These are phyloP conservation scores for Eragrostis tef DNA, from an alignment of 202 grass and related monocot genomes.

Conservation along the genomic window DNA sequence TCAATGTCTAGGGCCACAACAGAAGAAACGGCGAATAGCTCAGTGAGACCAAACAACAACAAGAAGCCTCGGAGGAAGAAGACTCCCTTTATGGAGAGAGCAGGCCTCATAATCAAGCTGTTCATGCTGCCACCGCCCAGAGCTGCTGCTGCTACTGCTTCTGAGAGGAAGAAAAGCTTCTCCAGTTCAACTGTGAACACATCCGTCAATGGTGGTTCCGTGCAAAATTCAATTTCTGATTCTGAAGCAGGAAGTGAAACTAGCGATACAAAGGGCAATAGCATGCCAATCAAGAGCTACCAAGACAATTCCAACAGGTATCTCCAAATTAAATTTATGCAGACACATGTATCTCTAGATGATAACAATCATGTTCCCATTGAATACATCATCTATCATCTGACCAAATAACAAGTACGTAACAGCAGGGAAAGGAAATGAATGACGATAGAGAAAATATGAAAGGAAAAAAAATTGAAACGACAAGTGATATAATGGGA, in stretches of 20 bases:
- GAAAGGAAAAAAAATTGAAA: not conserved
- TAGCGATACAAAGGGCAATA: constrained; percentile 5
- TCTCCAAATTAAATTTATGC: not conserved
- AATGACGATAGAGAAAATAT: not conserved
- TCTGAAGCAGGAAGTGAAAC: not conserved
- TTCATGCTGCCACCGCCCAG: constrained; percentile 35
- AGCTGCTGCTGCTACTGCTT: not conserved
- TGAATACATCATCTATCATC: too few relatives aligned
- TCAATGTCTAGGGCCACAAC: not conserved
- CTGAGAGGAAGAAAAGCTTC: constrained; percentile 30
- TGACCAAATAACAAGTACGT: not conserved
- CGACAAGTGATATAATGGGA: not conserved
- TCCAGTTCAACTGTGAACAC: not conserved
- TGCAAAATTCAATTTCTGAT: constrained; percentile 8
- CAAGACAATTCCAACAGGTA: constrained; percentile 11
- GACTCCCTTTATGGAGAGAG: constrained; percentile 24
- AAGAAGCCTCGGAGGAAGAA: constrained; percentile 23
- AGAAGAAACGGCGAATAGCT: not conserved
- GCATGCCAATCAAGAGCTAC: constrained; percentile 28
- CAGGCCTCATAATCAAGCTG: constrained; percentile 48
- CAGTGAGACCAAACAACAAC: not conserved
- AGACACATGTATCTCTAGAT: not conserved
- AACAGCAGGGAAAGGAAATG: not conserved
- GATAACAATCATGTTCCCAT: not conserved
- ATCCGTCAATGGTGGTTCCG: not conserved